Conservation (phyloP, 1,284 basidiomycete species). For the Peniophora sp. region DNA sequence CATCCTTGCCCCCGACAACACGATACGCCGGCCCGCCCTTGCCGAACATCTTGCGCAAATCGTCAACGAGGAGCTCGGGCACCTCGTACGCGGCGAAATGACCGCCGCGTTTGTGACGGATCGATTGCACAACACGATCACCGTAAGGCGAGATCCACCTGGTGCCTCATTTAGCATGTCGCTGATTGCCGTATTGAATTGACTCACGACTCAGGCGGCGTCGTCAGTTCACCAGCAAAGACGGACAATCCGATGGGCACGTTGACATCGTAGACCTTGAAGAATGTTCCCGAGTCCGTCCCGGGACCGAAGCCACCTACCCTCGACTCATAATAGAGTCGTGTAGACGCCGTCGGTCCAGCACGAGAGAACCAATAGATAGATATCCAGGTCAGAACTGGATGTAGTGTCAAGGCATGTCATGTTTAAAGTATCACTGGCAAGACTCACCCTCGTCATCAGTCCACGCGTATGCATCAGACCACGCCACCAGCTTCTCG, state of each 20-base stretch:
- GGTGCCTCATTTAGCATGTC: too few species aligned
- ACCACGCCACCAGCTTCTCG: background rate
- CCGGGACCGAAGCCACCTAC: too few species aligned
- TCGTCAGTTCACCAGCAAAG: too few species aligned
- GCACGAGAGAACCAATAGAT: conserved; percentile 51
- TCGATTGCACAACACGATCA: background rate
- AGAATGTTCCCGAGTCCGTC: too few species aligned
- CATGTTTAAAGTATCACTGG: too few species aligned
- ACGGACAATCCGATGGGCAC: too few species aligned
- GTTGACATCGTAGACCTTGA: too few species aligned
- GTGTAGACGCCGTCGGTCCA: conserved; percentile 43
- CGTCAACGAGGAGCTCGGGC: background rate
- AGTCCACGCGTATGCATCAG: background rate
- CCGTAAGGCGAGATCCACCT: background rate
- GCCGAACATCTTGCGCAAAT: background rate
- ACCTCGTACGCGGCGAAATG: background rate
- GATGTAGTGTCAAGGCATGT: too few species aligned
- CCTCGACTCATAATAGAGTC: conserved; percentile 42
- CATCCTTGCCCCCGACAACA: background rate
- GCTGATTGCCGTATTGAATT: too few species aligned
- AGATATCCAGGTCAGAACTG: conserved; percentile 53
- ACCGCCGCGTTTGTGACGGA: background rate
- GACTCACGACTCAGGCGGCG: too few species aligned
- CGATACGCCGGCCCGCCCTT: background rate
- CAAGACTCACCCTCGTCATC: background rate